Evolutionary conservation across 805 yeast species (phyloP).

Genomic region (Sugiyamaella mastotermitis): DNA sequence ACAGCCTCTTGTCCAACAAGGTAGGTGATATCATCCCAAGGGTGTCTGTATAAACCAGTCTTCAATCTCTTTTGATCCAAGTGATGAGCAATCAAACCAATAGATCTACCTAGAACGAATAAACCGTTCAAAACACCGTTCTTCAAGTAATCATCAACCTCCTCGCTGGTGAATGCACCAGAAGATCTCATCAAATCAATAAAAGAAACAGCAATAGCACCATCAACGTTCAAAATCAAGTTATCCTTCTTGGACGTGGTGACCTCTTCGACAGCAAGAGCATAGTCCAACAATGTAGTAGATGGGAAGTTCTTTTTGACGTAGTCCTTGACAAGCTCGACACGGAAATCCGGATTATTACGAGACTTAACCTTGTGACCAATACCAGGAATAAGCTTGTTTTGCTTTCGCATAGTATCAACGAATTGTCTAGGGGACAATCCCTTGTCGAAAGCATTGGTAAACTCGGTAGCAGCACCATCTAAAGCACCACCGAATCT

Average conservation of each 20-base stretch:
- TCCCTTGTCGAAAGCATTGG: slow-evolving; percentile 39
- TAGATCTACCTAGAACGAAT: slow-evolving; percentile 41
- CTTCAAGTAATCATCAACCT: slow-evolving; percentile 38
- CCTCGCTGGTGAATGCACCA: slow-evolving; percentile 41
- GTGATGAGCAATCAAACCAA: slow-evolving; percentile 42
- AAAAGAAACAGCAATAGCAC: slow-evolving; percentile 41
- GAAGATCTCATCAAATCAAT: slow-evolving; percentile 39
- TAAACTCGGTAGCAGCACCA: slow-evolving; percentile 42
- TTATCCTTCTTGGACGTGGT: slow-evolving; percentile 45
- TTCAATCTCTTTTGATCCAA: slow-evolving; percentile 42
- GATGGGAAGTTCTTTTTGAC: slow-evolving; percentile 40
- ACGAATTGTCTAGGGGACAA: slow-evolving; percentile 41
- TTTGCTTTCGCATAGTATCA: slow-evolving; percentile 41
- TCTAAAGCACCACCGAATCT: slow-evolving; percentile 44
- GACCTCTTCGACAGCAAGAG: slow-evolving; percentile 42
- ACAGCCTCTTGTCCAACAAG: slow-evolving; percentile 34
- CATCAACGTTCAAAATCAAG: slow-evolving; percentile 40
- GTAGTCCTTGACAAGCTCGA: slow-evolving; percentile 41
- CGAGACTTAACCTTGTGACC: slow-evolving; percentile 44
- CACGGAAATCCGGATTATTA: slow-evolving; percentile 44
- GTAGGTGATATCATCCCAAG: slow-evolving; percentile 44
- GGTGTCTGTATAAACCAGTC: slow-evolving; percentile 42
- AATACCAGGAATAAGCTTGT: slow-evolving; percentile 42
- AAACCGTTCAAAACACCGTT: slow-evolving; percentile 43
- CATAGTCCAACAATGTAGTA: slow-evolving; percentile 38